Base-by-base conservation (phyloP, 257 asterid species). In the Scutellaria baicalensis region DNA sequence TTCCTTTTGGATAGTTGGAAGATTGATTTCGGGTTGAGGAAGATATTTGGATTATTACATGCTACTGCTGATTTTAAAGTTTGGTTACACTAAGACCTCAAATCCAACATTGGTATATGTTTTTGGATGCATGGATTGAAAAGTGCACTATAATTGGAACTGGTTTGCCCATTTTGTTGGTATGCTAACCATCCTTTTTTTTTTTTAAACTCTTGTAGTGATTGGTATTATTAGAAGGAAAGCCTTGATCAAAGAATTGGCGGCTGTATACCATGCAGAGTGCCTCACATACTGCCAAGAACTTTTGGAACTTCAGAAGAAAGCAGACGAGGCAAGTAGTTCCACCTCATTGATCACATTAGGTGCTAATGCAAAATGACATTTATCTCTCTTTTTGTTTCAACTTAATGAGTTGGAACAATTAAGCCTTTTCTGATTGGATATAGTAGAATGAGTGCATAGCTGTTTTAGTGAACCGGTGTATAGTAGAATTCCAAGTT, bases 281-380 rank as follows among this genome's bases (percentile, higher is more conserved):
- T 93, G 98, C 81, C 98, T 90, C 75, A 59, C 95, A 8, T 81
- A 88, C 79, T 90, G 98, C 81, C 96, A 86, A 79, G 91, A 91
- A 74, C 96, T 93, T 47, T 77, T 87, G 84, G 96, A 91, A 77
- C 92, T 91, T 39, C 97, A 93, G 85, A 87, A 77, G n/a, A 87
- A 87, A 66, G 9, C 73, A 1, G 94, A 88, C 42, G 96, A 91
- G 98, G 97, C 78, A 75, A 82, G 95, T 61, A 20, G 52, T 72
- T 61, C 38, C 14, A 43, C 58, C 57, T 45, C 40, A 48, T 9
- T 31, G 33, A 68, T 68, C 11, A 11, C 44, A 61, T 13, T 21
- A 23, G 38, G 38, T 68, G 33, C 45, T 68, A 8, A 11, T 54
- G 65, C n/a, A 21, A 36, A 63, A 18, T 40, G 40, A 17, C 5